A percentile compares a stretch with the other conserved stretches of the same genome.
Evolutionary conservation across 805 yeast genomes (phyloP).

Genomic region (Candida taoyuanica): DNA sequence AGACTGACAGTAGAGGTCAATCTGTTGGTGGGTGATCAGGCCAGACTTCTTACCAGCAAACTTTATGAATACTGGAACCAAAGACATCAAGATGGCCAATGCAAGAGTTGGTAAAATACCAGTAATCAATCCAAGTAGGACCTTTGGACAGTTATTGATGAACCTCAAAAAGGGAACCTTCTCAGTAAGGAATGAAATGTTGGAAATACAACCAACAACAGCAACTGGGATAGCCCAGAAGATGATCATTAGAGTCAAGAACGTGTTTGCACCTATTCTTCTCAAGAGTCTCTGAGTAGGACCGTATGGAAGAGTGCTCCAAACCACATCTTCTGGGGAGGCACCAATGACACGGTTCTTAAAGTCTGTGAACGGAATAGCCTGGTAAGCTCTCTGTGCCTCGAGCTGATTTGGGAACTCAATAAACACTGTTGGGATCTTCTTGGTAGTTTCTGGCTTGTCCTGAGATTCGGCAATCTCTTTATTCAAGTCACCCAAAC

Average conservation of each 20-base stretch:
- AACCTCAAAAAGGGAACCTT: constrained; percentile 72
- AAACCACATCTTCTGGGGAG: constrained; percentile 77
- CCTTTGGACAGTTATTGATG: constrained; percentile 66
- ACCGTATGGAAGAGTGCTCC: constrained; percentile 68
- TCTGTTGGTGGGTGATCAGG: constrained; percentile 59
- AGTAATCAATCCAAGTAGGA: constrained; percentile 77
- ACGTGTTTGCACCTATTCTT: constrained; percentile 53
- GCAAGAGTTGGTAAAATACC: constrained; percentile 82
- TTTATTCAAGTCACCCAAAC: constrained; percentile 62
- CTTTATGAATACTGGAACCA: constrained; percentile 82
- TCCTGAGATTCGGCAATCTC: constrained; percentile 48
- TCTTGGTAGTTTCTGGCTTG: constrained; percentile 43
- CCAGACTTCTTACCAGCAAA: constrained; percentile 75
- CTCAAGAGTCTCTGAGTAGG: constrained; percentile 54
- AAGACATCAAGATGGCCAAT: constrained; percentile 75
- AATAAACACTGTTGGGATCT: constrained; percentile 52
- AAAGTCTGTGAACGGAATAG: constrained; percentile 53
- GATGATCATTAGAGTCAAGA: constrained; percentile 64
- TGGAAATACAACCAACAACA: constrained; percentile 92
- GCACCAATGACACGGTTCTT: constrained; percentile 49
- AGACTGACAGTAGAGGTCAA: constrained; percentile 78
- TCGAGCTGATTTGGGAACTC: constrained; percentile 83
- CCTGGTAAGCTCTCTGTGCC: constrained; percentile 85
- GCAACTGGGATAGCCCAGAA: constrained; percentile 98
- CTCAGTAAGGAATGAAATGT: constrained; percentile 67